These are phyloP conservation scores for Fusarium palustre DNA, from an alignment of 2,329 filamentous ascomycete species.

Conservation along the genomic window DNA sequence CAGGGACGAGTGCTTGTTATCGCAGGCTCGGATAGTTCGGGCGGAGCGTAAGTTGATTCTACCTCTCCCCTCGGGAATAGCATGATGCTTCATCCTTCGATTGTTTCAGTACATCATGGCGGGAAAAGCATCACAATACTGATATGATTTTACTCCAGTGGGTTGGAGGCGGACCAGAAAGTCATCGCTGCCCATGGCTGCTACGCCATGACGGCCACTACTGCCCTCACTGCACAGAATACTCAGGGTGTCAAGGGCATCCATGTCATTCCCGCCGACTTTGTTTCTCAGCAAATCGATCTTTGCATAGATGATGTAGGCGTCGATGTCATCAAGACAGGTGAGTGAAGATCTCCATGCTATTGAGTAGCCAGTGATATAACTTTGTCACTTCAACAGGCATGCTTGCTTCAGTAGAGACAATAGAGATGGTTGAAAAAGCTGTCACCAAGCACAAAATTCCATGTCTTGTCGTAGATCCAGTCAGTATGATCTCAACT, in stretches of 20 bases:
- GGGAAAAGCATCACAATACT: background rate
- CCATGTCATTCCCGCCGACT: slow-evolving; percentile 80
- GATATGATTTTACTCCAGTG: slow-evolving; percentile 63
- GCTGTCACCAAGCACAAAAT: slow-evolving; percentile 50
- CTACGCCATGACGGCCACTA: slow-evolving; percentile 96
- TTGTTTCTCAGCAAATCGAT: slow-evolving; percentile 87
- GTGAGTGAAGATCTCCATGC: slow-evolving; percentile 59
- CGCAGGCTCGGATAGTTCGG: slow-evolving; percentile 90
- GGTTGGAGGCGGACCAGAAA: slow-evolving; percentile 95
- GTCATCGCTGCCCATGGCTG: slow-evolving; percentile 91
- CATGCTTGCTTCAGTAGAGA: slow-evolving; percentile 55
- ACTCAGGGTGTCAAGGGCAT: slow-evolving; percentile 86
- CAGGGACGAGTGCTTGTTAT: slow-evolving; percentile 76
- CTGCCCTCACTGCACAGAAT: slow-evolving; percentile 95
- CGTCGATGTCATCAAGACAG: slow-evolving; percentile 91
- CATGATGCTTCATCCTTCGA: slow-evolving; percentile 3
- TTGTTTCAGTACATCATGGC: background rate
- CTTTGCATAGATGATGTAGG: slow-evolving; percentile 86
- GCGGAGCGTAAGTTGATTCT: slow-evolving; percentile 75
- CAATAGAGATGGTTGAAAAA: slow-evolving; percentile 52
- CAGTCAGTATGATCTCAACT: slow-evolving; percentile 44
- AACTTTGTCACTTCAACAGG: slow-evolving; percentile 43
- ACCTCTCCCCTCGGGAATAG: background rate
- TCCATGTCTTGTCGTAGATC: slow-evolving; percentile 53
- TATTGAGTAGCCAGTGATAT: background rate